Conservation (phyloP, 2,329 filamentous ascomycete species). For the Aspergillus intermedius region DNA sequence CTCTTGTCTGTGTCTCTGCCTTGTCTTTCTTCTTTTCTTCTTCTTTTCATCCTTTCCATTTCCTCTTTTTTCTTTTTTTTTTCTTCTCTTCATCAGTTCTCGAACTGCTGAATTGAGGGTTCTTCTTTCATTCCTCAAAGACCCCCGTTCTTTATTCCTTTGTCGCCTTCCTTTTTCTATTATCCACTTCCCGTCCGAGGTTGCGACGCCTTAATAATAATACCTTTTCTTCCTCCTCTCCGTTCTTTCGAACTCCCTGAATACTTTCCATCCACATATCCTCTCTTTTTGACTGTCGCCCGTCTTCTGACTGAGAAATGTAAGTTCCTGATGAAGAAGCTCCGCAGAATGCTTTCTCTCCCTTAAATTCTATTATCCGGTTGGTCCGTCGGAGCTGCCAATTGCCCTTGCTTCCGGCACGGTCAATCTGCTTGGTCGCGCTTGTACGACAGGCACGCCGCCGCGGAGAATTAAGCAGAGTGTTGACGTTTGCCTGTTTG, state of each 20-base stretch:
- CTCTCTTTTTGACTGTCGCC: not conserved
- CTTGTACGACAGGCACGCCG: not conserved
- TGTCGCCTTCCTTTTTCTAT: not conserved
- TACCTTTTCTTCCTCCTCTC: conserved; percentile 2
- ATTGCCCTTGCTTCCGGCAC: not conserved
- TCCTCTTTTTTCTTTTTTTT: not conserved
- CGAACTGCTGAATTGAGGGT: not conserved
- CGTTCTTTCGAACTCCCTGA: not conserved
- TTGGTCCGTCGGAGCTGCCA: not conserved
- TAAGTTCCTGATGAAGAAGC: not conserved
- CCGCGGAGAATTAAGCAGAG: not conserved
- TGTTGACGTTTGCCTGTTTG: not conserved
- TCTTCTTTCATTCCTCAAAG: not conserved
- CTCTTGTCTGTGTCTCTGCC: conserved; percentile 1
- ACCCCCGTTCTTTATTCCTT: not conserved
- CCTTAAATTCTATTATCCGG: not conserved
- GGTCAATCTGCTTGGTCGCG: not conserved
- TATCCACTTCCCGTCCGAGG: not conserved
- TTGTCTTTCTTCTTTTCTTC: conserved; percentile 4
- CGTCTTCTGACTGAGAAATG: not conserved
- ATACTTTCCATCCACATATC: not conserved
- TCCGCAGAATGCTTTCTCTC: not conserved
- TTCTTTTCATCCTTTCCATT: not conserved
- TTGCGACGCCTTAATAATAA: conserved; percentile 1
- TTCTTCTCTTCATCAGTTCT: not conserved